Evolutionary conservation across 129 eudicot species (phyloP).

Genomic region (Flaveria trinervia): DNA sequence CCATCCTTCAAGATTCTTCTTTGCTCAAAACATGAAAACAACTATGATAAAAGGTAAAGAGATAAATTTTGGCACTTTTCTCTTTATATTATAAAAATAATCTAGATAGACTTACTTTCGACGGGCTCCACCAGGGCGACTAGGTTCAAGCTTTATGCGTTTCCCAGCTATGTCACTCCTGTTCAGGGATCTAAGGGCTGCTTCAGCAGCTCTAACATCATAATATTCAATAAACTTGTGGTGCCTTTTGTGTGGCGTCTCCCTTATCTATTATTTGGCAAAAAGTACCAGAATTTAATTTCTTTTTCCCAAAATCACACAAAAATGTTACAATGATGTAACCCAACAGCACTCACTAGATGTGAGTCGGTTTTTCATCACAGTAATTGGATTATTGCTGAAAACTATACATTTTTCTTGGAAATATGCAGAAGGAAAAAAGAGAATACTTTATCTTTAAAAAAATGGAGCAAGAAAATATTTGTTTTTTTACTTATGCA

Average conservation of each 20-base stretch:
- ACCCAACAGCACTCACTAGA: not conserved
- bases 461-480: not conserved
- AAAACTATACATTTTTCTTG: not conserved
- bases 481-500: too few relatives aligned
- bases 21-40: not conserved
- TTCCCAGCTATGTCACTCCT: constrained; percentile 97
- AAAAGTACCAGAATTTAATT: not conserved
- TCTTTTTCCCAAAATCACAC: not conserved
- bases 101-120: constrained; percentile 52
- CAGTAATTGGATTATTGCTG: not conserved
- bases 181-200: constrained; percentile 81
- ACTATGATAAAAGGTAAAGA: not conserved
- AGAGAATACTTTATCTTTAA: not conserved
- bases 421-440: not conserved
- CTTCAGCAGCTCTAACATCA: constrained; percentile 92
- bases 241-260: constrained; percentile 87
- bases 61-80: not conserved
- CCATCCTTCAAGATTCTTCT: not conserved
- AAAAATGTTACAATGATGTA: not conserved
- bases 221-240: constrained; percentile 86
- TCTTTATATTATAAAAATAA: not conserved
- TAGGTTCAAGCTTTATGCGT: constrained; percentile 91
- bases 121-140: constrained; percentile 97
- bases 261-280: constrained; percentile 63
- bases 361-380: not conserved